Conservation (phyloP, 805 yeast genomes). For the Kluyveromyces lactis region DNA sequence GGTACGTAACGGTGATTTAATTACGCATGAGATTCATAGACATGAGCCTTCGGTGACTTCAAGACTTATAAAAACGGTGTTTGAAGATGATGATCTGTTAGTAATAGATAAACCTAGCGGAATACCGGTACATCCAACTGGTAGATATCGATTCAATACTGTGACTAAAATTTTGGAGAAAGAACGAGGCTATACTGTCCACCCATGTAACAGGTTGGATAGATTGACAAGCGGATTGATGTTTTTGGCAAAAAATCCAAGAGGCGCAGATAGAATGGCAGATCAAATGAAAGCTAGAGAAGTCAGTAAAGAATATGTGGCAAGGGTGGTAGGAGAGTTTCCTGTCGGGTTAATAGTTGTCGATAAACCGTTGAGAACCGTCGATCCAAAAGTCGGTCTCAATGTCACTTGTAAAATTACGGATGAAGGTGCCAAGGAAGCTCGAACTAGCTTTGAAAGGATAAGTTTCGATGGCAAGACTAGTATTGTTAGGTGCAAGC, state of each 20-base stretch:
- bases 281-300: constrained; percentile 64
- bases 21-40: constrained; percentile 70
- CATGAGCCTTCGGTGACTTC: constrained; percentile 82
- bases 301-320: constrained; percentile 76
- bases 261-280: constrained; percentile 69
- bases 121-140: constrained; percentile 93
- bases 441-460: constrained; percentile 62
- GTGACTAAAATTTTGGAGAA: constrained; percentile 69
- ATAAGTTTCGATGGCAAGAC: constrained; percentile 57
- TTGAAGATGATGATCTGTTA: constrained; percentile 65
- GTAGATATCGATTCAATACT: constrained; percentile 67
- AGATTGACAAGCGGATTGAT: constrained; percentile 86
- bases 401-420: constrained; percentile 39
- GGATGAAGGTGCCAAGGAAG: constrained; percentile 43
- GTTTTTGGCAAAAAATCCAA: constrained; percentile 79
- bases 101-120: constrained; percentile 94
- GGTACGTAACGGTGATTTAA: constrained; percentile 74
- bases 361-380: constrained; percentile 59
- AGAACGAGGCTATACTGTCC: constrained; percentile 59
- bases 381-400: constrained; percentile 66
- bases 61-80: constrained; percentile 52
- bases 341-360: constrained; percentile 53
- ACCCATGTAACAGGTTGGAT: constrained; percentile 86
- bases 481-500: constrained; percentile 71
- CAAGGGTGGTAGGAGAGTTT: constrained; percentile 81